phyloP scores from a whole-genome alignment of 2,329 filamentous ascomycete genomes.

The Calonectria multiphialidica region DNA sequence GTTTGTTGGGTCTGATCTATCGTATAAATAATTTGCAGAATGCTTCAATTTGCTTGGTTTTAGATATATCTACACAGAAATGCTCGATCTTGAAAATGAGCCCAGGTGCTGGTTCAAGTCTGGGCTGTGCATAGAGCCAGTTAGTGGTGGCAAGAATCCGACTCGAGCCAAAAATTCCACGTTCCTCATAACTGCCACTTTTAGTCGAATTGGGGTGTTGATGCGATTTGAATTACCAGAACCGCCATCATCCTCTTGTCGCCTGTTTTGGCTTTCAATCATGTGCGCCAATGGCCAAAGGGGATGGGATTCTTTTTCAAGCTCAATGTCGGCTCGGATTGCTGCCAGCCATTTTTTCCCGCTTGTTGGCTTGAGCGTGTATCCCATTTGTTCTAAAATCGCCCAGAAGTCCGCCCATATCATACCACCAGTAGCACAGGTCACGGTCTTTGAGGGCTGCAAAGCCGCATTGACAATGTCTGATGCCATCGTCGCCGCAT shows the following conservation, averaged over 20 bases:
- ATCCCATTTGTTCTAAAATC: neutral
- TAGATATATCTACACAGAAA: neutral
- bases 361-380: neutral
- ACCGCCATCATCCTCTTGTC: neutral
- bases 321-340: neutral
- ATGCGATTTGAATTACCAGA: neutral
- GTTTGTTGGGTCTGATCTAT: neutral
- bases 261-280: neutral
- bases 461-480: conserved; percentile 15
- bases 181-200: neutral
- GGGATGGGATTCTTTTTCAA: neutral
- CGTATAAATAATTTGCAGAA: neutral
- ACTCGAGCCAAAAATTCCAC: neutral
- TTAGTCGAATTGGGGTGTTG: neutral
- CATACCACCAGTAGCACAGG: neutral
- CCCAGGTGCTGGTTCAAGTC: neutral
- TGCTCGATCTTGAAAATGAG: neutral
- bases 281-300: neutral
- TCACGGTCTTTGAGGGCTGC: neutral
- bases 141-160: neutral
- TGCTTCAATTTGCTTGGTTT: neutral
- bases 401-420: neutral
- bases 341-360: neutral
- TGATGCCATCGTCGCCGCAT: conserved; percentile 21
- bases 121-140: neutral